Evolutionary conservation across 2,329 filamentous ascomycete genomes (phyloP), one percentile per base, ranked within the genome.

Genomic region (Fusarium nanum): DNA sequence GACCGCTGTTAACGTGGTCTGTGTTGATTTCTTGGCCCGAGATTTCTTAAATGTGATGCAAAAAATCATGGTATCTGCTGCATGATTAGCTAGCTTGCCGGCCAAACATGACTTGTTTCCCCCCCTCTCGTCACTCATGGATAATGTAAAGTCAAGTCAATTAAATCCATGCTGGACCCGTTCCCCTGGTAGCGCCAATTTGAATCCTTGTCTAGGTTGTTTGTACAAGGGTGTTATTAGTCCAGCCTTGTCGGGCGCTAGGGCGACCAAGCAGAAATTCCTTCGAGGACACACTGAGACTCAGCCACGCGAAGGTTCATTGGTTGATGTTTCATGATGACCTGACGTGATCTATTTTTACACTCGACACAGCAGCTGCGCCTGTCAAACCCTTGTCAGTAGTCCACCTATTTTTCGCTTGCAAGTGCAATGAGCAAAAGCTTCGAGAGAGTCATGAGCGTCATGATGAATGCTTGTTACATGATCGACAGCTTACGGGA

Each of bases 291-390:
- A 58, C 54, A 57, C 46, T 54, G 37, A 6, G 30, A 41, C 56
- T 68, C 52, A 71, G 68, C 68, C 68, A 69, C 55, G 46, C 16
- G 42, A 53, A 5, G 60, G 52, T 28, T 49, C 32, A 70, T 70
- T 70, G 67, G 67, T n/a, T 58, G 27, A 18, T 60, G 22, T 47
- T 67, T 70, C 52, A 59, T 70, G 42, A 56, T 56, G 58, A 47
- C 32, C 49, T 60, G 59, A 64, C 25, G 27, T 68, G 64, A 46
- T 46, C 68, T 71, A 71, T 71, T 71, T 71, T 71, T 71, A 71
- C 45, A 56, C 52, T 49, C 32, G 10, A 42, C 41, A 41, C 23
- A 53, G 18, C 13, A 53, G 42, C 62, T 70, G 67, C 67, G 67
- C 62, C 49, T 57, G 56, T 70, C 28, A 34, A 41, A 25, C 23